Base-by-base conservation (phyloP, 495 filamentous ascomycete species). In the Cudoniella acicularis region DNA sequence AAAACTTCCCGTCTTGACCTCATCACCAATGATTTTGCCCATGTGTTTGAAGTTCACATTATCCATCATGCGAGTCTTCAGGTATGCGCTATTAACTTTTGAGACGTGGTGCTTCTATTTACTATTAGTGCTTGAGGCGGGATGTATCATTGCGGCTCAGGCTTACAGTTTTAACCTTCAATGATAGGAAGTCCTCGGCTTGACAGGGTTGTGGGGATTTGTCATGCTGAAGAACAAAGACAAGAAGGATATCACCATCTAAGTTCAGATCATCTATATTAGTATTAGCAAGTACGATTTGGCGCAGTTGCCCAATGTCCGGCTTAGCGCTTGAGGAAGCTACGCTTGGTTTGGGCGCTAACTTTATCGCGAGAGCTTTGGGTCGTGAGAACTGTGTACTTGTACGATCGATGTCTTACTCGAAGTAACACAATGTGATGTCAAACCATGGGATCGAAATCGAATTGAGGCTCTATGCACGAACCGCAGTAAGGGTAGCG, bases 101-200 rank as follows among this genome's bases (percentile, higher is more conserved):
- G 58, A 26, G n/a, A 72, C 42, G 0, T 64, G 59, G 9, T 72
- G 70, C 68, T 68, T 75, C 73, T 77, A 55, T 20, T 21, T 13
- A 36, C 4, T 4, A 36, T 6, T 4, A 13, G 4, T 36, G 13
- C n/a, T n/a, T n/a, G n/a, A n/a, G n/a, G n/a, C n/a, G n/a, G n/a
- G n/a, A n/a, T n/a, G n/a, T n/a, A n/a, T n/a, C n/a, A n/a, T n/a
- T n/a, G n/a, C n/a, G n/a, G n/a, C n/a, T 22, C 26, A 27, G 22
- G 47, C 69, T 62, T 61, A 73, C 73, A 30, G 24, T 42, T 47
- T 69, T 67, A 22, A 66, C 63, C 50, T 72, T 72, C 13, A 75
- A 64, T 71, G 72, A 75, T 2, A 73, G 48, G 23, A 75, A 73
- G 42, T 73, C 72, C 1, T 40, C 52, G 46, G 69, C 62, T 6